Evolutionary conservation across 768 basidiomycete species (phyloP).

Genomic region (Agaricus sinodeliciosus): DNA sequence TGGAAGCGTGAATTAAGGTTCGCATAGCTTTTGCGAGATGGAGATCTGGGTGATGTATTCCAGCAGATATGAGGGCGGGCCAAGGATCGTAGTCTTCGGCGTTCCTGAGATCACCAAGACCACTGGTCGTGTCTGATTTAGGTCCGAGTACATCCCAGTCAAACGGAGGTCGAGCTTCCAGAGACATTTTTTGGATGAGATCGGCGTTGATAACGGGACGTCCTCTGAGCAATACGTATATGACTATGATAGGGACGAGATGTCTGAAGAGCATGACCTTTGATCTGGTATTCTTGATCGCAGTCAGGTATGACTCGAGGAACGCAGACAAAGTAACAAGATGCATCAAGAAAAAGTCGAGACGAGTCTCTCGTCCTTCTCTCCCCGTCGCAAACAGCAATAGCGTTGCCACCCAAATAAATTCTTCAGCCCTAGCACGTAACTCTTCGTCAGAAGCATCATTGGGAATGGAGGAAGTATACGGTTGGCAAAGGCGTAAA

Average conservation of each 20-base stretch:
- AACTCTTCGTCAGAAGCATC: slow-evolving; percentile 26
- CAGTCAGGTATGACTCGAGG: slow-evolving; percentile 33
- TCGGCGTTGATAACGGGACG: slow-evolving; percentile 45
- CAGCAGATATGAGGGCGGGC: slow-evolving; percentile 39
- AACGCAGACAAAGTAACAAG: slow-evolving; percentile 47
- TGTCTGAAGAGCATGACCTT: slow-evolving; percentile 41
- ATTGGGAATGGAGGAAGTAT: slow-evolving; percentile 24
- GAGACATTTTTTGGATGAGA: slow-evolving; percentile 39
- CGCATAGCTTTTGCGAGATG: slow-evolving; percentile 47
- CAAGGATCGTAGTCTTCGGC: slow-evolving; percentile 42
- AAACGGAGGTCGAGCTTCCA: slow-evolving; percentile 32
- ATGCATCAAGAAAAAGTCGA: slow-evolving; percentile 60
- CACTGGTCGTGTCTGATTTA: slow-evolving; percentile 12
- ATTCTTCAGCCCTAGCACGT: slow-evolving; percentile 39
- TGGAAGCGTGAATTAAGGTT: slow-evolving; percentile 40
- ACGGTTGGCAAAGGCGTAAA: slow-evolving; percentile 33
- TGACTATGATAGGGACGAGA: slow-evolving; percentile 31
- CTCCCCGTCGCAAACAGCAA: slow-evolving; percentile 42
- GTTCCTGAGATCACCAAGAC: slow-evolving; percentile 29
- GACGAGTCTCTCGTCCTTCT: slow-evolving; percentile 37
- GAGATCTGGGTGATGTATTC: slow-evolving; percentile 43
- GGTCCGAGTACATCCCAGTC: slow-evolving; percentile 2
- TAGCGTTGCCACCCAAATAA: slow-evolving; percentile 41
- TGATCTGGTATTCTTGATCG: slow-evolving; percentile 24
- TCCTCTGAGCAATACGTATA: slow-evolving; percentile 33